A percentile compares a stretch with the other conserved stretches of the same genome.
Conservation (phyloP, 78 protist genomes). For the Pigoraptor vietnamica region DNA sequence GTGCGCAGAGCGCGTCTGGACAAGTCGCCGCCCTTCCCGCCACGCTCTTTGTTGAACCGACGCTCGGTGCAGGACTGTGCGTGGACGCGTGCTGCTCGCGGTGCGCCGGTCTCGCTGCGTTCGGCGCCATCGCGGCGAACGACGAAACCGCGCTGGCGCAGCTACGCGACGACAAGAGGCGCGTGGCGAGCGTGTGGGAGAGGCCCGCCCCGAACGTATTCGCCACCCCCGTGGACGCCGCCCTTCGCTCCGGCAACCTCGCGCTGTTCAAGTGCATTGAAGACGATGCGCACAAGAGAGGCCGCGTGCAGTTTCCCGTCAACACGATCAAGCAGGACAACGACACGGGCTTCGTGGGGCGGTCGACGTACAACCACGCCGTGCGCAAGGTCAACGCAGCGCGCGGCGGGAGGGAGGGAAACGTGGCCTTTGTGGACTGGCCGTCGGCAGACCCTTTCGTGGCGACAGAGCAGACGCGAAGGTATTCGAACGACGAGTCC, state of each 20-base stretch:
- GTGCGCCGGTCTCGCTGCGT: background rate
- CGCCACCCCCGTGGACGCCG: background rate
- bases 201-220: background rate
- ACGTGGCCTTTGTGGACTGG: conserved; percentile 14
- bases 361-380: conserved; percentile 1
- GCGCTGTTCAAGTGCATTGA: background rate
- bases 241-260: background rate
- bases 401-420: conserved; percentile 24
- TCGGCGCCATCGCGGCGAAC: background rate
- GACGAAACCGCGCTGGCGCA: background rate
- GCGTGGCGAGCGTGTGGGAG: background rate
- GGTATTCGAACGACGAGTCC: background rate
- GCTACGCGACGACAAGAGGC: background rate
- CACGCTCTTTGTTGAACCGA: background rate
- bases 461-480: background rate
- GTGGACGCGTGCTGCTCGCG: background rate
- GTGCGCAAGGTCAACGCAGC: background rate
- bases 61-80: background rate
- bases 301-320: background rate
- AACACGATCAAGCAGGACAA: background rate
- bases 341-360: background rate
- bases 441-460: background rate
- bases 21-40: background rate
- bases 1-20: background rate
- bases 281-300: background rate